Evolutionary conservation across 108 stramenopile genomes (phyloP).

Genomic region (Aurantiochytrium sp.): DNA sequence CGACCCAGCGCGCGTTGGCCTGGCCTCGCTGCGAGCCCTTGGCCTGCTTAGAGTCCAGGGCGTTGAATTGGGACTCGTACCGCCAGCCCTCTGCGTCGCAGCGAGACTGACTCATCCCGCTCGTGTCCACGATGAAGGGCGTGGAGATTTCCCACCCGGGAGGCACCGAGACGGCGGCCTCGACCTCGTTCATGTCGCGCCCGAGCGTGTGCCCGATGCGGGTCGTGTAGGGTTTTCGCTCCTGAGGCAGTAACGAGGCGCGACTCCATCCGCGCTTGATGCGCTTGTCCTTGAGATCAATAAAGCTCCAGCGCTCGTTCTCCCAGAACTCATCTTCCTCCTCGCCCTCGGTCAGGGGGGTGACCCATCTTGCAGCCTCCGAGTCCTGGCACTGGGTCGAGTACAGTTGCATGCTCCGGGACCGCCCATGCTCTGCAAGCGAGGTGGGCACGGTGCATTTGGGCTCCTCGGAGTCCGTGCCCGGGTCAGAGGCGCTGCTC

Average conservation of each 20-base stretch:
- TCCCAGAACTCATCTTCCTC: constrained; percentile 24
- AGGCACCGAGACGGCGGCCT: not conserved
- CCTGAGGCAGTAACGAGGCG: not conserved
- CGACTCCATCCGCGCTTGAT: not conserved
- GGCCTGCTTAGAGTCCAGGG: constrained; percentile 19
- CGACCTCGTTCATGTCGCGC: not conserved
- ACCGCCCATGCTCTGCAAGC: not conserved
- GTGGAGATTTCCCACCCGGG: constrained; percentile 1
- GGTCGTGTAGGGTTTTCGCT: not conserved
- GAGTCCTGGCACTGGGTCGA: not conserved
- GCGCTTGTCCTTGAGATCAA: not conserved
- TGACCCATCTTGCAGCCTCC: not conserved
- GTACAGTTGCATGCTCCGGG: not conserved
- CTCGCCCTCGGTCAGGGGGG: not conserved
- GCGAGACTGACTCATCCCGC: not conserved
- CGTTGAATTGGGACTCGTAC: constrained; percentile 25
- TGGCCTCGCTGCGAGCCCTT: not conserved
- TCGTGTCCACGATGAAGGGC: constrained; percentile 11
- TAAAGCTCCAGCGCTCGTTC: constrained; percentile 21
- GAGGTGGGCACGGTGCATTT: not conserved
- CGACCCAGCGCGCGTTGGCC: constrained; percentile 25
- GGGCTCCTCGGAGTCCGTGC: not conserved
- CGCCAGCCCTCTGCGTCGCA: constrained; percentile 31
- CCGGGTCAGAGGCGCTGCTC: not conserved
- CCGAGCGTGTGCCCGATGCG: not conserved